These are phyloP conservation scores for Ceratocystis diversiconidia DNA, from an alignment of 2,329 filamentous ascomycete species.

Conservation along the genomic window DNA sequence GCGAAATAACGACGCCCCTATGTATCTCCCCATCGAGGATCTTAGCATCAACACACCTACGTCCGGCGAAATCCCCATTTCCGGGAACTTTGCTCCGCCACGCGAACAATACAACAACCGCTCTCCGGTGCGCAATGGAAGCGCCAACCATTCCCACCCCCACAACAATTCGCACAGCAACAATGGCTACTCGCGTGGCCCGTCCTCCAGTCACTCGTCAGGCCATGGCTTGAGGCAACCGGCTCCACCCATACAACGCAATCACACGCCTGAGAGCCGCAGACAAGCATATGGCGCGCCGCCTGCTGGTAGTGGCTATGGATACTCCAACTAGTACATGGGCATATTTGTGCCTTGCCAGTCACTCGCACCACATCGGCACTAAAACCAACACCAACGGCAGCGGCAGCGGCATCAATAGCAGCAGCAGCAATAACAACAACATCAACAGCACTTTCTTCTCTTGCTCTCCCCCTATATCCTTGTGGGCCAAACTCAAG, in stretches of 20 bases:
- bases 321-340: slow-evolving; percentile 18
- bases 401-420: too few species aligned
- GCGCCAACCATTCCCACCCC: slow-evolving; percentile 21
- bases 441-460: neutral
- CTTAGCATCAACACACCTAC: slow-evolving; percentile 46
- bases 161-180: too few species aligned
- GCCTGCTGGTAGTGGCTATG: slow-evolving; percentile 15
- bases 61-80: slow-evolving; percentile 58
- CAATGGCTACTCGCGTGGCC: slow-evolving; percentile 1
- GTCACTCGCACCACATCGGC: too few species aligned
- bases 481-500: neutral
- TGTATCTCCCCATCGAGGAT: slow-evolving; percentile 29
- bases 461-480: slow-evolving; percentile 6
- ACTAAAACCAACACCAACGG: too few species aligned
- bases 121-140: slow-evolving; percentile 39
- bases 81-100: slow-evolving; percentile 39
- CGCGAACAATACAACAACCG: slow-evolving; percentile 28
- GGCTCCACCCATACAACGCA: slow-evolving; percentile 41
- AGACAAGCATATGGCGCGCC: slow-evolving; percentile 32
- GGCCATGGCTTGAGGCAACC: slow-evolving; percentile 16
- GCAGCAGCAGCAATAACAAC: too few species aligned
- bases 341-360: slow-evolving; percentile 5
- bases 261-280: slow-evolving; percentile 39
- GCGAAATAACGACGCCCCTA: slow-evolving; percentile 48
- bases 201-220: slow-evolving; percentile 8